phyloP scores from a whole-genome alignment of 2,329 filamentous ascomycete species.

The Fusarium metavorans region DNA sequence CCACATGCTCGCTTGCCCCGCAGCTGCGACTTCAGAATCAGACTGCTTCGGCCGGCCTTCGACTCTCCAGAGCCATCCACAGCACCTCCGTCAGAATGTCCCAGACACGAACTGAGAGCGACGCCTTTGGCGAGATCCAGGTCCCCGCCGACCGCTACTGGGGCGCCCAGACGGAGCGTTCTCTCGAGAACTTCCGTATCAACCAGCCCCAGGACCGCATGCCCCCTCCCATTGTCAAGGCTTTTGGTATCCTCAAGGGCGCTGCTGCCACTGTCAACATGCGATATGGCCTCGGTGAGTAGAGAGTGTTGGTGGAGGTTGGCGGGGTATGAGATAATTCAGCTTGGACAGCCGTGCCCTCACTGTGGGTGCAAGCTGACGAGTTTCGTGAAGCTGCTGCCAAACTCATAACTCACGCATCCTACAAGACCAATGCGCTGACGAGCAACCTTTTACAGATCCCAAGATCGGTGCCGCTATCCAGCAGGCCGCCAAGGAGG shows the following conservation, averaged over 20 bases:
- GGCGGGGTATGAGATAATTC: not conserved
- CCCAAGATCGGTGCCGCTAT: conserved; percentile 92
- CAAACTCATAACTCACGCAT: not conserved
- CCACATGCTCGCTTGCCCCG: conserved; percentile 44
- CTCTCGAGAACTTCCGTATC: conserved; percentile 97
- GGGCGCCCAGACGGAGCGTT: conserved; percentile 97
- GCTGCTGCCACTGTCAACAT: conserved; percentile 97
- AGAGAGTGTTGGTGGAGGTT: not conserved
- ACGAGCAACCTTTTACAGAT: conserved; percentile 63
- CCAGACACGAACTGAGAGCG: conserved; percentile 85
- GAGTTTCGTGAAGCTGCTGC: not conserved
- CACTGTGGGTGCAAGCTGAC: not conserved
- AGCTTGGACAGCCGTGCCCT: not conserved
- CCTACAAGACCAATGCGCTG: not conserved
- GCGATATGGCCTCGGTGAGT: conserved; percentile 85
- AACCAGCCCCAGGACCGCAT: conserved; percentile 99
- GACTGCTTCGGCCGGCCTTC: conserved; percentile 27
- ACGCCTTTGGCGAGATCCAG: conserved; percentile 98
- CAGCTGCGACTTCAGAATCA: conserved; percentile 39
- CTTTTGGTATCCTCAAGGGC: conserved; percentile 97
- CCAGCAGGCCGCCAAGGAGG: conserved; percentile 92
- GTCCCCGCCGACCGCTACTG: conserved; percentile 95
- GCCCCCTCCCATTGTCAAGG: conserved; percentile 90
- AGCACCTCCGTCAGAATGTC: conserved; percentile 62
- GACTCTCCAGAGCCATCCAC: conserved; percentile 52